Base-by-base conservation (phyloP, 2,329 filamentous ascomycete genomes). In the Colletotrichum lindemuthianum region DNA sequence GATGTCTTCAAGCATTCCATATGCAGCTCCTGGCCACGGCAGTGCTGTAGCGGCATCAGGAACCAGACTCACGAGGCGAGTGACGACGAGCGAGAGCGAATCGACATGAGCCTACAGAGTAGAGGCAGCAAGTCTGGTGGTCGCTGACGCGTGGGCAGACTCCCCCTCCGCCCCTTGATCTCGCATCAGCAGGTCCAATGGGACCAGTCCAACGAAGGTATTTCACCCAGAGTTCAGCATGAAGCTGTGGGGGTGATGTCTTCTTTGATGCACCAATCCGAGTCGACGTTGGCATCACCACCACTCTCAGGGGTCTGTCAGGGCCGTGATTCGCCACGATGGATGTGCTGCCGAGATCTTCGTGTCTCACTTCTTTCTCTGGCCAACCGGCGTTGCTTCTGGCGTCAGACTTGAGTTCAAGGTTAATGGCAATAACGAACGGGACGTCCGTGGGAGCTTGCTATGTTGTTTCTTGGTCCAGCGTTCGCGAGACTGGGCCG, bases 291-390 rank as follows among this genome's bases (percentile, higher is more conserved):
- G 53, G 41, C 12, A 15, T 41, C 50, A 24, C 41, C 43, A 16
- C n/a, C n/a, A 45, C 10, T 47, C 33, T 10, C 63, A 65, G 58
- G 63, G 63, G 58, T 5, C 37, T 16, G 45, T 44, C n/a, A 6
- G 11, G 34, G 16, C 37, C 36, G 24, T 57, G 63, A 65, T 65
- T 65, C 58, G 63, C 45, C 10, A 16, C 16, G 34, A 32, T 24
- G 45, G 34, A 57, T 32, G 47, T 52, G 59, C 63, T 59, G 36
- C 47, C 58, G 15, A 65, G 61, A 65, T 65, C 63, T 41, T 52
- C 63, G 12, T 41, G 63, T 61, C 58, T 65, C 63, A 52, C 51
- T 52, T 47, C 59, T 57, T 12, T 49, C 37, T 52, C 44, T 40
- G 53, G 63, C 63, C 63, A 65, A 57, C 51, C 51, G 48, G n/a